Percentiles rank a stretch among this genome's conserved stretches.
These are phyloP conservation scores for Rubia tinctorum DNA, from an alignment of 305 asterid species.

Conservation along the genomic window DNA sequence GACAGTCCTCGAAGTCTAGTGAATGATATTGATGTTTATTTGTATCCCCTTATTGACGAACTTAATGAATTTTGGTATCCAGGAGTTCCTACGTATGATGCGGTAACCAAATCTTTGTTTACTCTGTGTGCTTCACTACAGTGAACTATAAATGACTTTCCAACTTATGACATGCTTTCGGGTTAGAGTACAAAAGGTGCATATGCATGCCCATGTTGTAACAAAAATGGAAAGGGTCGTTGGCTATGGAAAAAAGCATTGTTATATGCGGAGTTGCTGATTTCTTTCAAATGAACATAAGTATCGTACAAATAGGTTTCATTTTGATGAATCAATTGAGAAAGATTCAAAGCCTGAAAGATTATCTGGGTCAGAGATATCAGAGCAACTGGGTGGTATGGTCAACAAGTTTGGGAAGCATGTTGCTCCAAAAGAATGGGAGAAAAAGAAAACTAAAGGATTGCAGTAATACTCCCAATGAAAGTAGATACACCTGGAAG, in stretches of 20 bases:
- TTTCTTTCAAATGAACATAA: not conserved
- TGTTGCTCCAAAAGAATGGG: no score
- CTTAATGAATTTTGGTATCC: slow-evolving; percentile 4
- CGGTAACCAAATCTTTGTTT: not conserved
- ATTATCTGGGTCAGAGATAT: not conserved
- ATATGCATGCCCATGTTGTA: slow-evolving; percentile 7
- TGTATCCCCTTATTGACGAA: slow-evolving; percentile 16
- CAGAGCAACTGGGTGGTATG: not conserved
- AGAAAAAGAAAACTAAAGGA: not conserved
- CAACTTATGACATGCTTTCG: slow-evolving; percentile 5
- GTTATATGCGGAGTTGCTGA: not conserved
- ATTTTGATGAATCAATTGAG: no score
- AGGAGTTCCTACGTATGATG: slow-evolving; percentile 3
- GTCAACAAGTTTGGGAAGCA: not conserved
- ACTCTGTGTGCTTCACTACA: not conserved
- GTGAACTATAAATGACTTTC: slow-evolving; percentile 16
- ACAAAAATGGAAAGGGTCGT: not conserved
- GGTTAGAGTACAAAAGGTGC: slow-evolving; percentile 16
- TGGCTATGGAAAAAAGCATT: not conserved
- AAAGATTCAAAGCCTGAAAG: not conserved
- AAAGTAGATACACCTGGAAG: not conserved
- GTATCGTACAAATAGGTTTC: no score
- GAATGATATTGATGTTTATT: slow-evolving; percentile 10
- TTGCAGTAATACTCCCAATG: not conserved
- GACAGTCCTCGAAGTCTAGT: not conserved